Percentiles rank a stretch among this genome's conserved stretches.
phyloP scores from a whole-genome alignment of 768 basidiomycete species.

The Termitomyces sp. region DNA sequence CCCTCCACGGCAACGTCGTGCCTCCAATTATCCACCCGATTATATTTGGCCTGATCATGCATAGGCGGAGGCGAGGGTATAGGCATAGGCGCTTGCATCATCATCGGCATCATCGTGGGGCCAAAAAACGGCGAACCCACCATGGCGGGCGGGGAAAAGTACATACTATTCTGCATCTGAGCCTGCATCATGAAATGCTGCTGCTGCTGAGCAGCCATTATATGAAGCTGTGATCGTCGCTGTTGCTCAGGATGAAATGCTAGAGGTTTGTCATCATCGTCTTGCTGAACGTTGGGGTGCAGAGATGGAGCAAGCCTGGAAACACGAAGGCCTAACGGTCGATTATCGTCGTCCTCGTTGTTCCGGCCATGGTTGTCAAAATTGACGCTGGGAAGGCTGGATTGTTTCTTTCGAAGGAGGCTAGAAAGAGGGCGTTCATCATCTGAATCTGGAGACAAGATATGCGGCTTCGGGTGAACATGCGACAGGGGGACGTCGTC shows the following conservation, averaged over 20 bases:
- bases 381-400: slow-evolving; percentile 40
- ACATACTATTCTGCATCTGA: slow-evolving; percentile 73
- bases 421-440: slow-evolving; percentile 71
- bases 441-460: slow-evolving; percentile 47
- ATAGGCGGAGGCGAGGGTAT: slow-evolving; percentile 61
- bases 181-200: slow-evolving; percentile 69
- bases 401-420: slow-evolving; percentile 46
- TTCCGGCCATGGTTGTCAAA: slow-evolving; percentile 33
- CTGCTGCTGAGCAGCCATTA: slow-evolving; percentile 49
- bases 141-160: slow-evolving; percentile 65
- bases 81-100: slow-evolving; percentile 40
- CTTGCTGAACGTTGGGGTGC: slow-evolving; percentile 28
- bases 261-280: slow-evolving; percentile 70
- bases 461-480: slow-evolving; percentile 43
- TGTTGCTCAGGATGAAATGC: slow-evolving; percentile 80
- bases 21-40: slow-evolving; percentile 78
- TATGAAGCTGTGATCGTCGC: slow-evolving; percentile 64
- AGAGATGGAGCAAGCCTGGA: slow-evolving; percentile 41
- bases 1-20: slow-evolving; percentile 74
- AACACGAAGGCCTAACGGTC: slow-evolving; percentile 68
- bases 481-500: slow-evolving; percentile 78
- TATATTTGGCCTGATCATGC: slow-evolving; percentile 64
- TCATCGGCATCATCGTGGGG: slow-evolving; percentile 51
- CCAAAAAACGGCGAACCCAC: slow-evolving; percentile 69
- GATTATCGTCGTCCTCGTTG: slow-evolving; percentile 64